Conservation (phyloP, 2,329 filamentous ascomycete species). For the Myrmaecium sp. region DNA sequence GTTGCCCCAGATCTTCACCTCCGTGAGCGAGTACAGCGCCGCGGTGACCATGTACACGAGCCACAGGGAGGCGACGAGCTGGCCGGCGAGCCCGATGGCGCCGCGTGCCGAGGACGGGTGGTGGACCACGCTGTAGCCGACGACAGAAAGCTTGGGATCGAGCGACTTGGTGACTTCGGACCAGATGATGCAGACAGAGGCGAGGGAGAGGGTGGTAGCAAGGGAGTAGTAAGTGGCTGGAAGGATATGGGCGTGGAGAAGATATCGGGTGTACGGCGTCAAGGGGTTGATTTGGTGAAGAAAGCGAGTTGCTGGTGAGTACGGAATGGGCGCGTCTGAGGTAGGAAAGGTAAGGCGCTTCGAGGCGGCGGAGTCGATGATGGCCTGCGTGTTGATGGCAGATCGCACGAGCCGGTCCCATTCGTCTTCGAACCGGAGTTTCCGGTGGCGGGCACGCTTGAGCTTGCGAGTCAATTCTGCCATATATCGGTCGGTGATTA, state of each 20-base stretch:
- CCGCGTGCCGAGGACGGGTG: conserved; percentile 55
- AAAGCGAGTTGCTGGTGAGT: conserved; percentile 29
- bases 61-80: conserved; percentile 72
- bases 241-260: conserved; percentile 56
- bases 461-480: conserved; percentile 76
- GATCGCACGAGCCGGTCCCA: conserved; percentile 67
- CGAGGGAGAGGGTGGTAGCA: conserved; percentile 52
- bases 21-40: conserved; percentile 71
- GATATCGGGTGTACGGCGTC: conserved; percentile 66
- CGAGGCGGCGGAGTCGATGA: conserved; percentile 69
- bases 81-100: conserved; percentile 71
- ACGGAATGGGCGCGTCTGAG: conserved; percentile 32
- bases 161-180: conserved; percentile 82
- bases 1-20: conserved; percentile 96
- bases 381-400: conserved; percentile 58
- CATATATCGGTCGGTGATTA: conserved; percentile 85
- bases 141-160: conserved; percentile 56
- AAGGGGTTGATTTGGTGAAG: no score
- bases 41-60: conserved; percentile 92
- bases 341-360: conserved; percentile 62
- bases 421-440: conserved; percentile 65
- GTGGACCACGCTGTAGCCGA: conserved; percentile 53
- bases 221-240: conserved; percentile 49
- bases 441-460: conserved; percentile 65
- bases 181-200: conserved; percentile 77